Base-by-base conservation (phyloP, 2,329 filamentous ascomycete genomes). In the Elsinoe arachidis region DNA sequence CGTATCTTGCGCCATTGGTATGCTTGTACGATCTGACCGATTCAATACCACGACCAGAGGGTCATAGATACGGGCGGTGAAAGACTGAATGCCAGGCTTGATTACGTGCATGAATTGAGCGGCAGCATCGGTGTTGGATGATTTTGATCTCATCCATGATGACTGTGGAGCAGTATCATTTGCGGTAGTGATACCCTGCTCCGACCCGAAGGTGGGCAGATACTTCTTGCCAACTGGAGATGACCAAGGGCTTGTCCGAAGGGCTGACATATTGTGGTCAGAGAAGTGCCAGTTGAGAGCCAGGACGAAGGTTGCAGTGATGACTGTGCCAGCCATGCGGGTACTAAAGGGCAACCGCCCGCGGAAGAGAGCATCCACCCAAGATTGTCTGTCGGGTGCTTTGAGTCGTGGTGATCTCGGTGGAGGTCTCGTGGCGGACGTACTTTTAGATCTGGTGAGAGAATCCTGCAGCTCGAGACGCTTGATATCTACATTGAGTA, bases 271-370 rank as follows among this genome's bases (percentile, higher is more conserved):
- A 17, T 21, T 49, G 49, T 79, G 78, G 46, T 85, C 84, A 61
- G 87, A 86, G 62, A 90, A 90, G 65, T 91, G 88, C 78, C 84
- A 88, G 63, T 91, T 88, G 0, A 88, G 81, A 43, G 85, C 82
- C 14, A 90, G 67, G 5, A 91, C 80, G 62, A 90, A 88, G 1
- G 82, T 83, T 19, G 89, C 73, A 68, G 89, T 84, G 30, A 90
- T 83, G 11, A 85, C 78, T 0, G 86, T 87, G 0, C 88, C 87
- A 2, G 87, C 87, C 62, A 90, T 83, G 30, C 88, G 79, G 1
- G 87, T 90, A 38, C 84, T 88, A 60, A 87, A 73, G 6, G 85
- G 81, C 4, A 83, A 73, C 30, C 80, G 82, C n/a, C 85, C 84
- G 53, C 81, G 79, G 2, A 84, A 69, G n/a, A 88, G 64, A 5